Conservation (phyloP, 148 eudicot genomes). For the Dianthus caryophyllus region DNA sequence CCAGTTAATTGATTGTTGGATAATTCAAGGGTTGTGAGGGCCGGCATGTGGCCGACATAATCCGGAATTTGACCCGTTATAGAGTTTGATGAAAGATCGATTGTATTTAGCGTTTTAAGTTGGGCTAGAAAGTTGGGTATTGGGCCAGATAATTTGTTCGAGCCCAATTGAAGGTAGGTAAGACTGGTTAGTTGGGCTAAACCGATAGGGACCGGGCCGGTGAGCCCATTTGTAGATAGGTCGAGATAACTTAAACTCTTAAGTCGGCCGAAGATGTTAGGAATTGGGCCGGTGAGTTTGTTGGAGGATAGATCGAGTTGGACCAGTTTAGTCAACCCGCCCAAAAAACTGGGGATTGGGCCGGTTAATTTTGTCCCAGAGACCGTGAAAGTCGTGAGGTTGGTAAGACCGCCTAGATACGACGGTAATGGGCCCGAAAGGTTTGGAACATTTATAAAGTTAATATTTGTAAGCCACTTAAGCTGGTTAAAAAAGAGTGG, state of each 20-base stretch:
- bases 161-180: neutral
- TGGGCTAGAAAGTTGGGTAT: conserved; percentile 19
- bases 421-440: conserved; percentile 31
- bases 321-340: conserved; percentile 16
- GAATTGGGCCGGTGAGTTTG: conserved; percentile 32
- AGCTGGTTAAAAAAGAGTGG: conserved; percentile 15
- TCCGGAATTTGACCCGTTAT: conserved; percentile 38
- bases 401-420: conserved; percentile 22
- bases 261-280: conserved; percentile 22
- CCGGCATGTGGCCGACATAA: conserved; percentile 24
- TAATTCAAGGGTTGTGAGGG: conserved; percentile 10
- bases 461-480: conserved; percentile 20
- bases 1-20: conserved; percentile 40
- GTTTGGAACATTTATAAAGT: conserved; percentile 24
- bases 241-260: conserved; percentile 3
- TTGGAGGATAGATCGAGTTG: conserved; percentile 30
- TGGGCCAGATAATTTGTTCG: conserved; percentile 21
- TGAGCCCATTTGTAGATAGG: conserved; percentile 21
- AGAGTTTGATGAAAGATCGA: conserved; percentile 18
- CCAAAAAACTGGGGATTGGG: conserved; percentile 26
- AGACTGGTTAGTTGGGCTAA: conserved; percentile 14
- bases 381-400: conserved; percentile 15
- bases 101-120: neutral
- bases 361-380: conserved; percentile 32
- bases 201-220: conserved; percentile 9